A percentile compares a stretch with the other conserved stretches of the same genome.
Evolutionary conservation across 2,329 filamentous ascomycete species (phyloP).

Genomic region (Dothideomycetes sp.): DNA sequence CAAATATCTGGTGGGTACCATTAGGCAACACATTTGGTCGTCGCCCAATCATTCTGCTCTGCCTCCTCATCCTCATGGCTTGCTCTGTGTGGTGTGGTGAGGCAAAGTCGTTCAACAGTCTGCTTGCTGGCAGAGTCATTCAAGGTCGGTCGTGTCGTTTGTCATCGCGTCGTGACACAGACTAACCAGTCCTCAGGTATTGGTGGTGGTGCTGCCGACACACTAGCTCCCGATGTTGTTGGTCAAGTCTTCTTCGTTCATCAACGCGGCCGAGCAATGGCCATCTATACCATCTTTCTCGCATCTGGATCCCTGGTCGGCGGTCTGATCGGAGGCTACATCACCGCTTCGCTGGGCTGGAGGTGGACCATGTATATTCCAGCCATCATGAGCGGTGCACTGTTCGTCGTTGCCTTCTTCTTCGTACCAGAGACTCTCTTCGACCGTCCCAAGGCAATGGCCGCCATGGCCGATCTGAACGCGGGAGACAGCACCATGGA

Average conservation of each 20-base stretch:
- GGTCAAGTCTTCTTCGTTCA: conserved; percentile 33
- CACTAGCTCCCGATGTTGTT: conserved; percentile 28
- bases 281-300: conserved; percentile 31
- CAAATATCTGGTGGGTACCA: conserved; percentile 31
- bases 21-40: conserved; percentile 29
- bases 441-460: conserved; percentile 19
- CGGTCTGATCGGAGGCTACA: conserved; percentile 29
- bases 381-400: conserved; percentile 22
- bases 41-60: conserved; percentile 25
- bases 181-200: conserved; percentile 7
- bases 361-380: conserved; percentile 31
- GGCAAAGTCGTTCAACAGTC: conserved; percentile 23
- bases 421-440: conserved; percentile 30
- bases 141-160: conserved; percentile 17
- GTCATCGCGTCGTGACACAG: background rate
- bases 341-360: conserved; percentile 23
- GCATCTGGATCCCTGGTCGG: conserved; percentile 26
- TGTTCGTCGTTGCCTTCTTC: conserved; percentile 23
- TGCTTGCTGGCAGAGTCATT: conserved; percentile 26
- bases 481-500: conserved; percentile 7
- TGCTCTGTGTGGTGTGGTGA: conserved; percentile 30
- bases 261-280: conserved; percentile 29
- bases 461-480: conserved; percentile 11
- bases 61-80: conserved; percentile 22
- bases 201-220: conserved; percentile 26